These are phyloP conservation scores for Lachancea cidri DNA, from an alignment of 805 yeast species.

Conservation along the genomic window DNA sequence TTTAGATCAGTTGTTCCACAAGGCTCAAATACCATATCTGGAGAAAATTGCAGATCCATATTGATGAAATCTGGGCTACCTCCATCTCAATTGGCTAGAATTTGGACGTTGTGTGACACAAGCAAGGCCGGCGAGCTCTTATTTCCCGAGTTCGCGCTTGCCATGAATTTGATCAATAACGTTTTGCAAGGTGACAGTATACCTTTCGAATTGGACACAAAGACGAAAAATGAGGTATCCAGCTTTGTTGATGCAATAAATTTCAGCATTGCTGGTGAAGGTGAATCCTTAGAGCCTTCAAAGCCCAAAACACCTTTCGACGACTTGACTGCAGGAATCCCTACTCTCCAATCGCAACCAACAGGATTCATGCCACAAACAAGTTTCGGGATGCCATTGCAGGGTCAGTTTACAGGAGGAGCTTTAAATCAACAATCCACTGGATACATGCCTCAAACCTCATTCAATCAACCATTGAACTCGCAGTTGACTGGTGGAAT, in stretches of 20 bases:
- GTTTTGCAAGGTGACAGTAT: slow-evolving; percentile 73
- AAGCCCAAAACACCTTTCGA: slow-evolving; percentile 38
- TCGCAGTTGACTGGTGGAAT: slow-evolving; percentile 25
- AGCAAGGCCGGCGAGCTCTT: slow-evolving; percentile 77
- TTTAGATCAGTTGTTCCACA: slow-evolving; percentile 71
- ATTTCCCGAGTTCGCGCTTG: slow-evolving; percentile 92
- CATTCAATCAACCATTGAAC: slow-evolving; percentile 33
- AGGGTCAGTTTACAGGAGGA: slow-evolving; percentile 37
- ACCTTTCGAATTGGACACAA: slow-evolving; percentile 67
- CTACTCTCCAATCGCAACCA: slow-evolving; percentile 34
- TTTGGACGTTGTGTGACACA: slow-evolving; percentile 91
- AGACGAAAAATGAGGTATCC: slow-evolving; percentile 75
- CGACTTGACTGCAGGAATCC: slow-evolving; percentile 24
- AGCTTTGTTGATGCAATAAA: slow-evolving; percentile 87
- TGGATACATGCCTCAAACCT: slow-evolving; percentile 37
- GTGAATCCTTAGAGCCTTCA: slow-evolving; percentile 10
- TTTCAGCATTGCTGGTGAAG: slow-evolving; percentile 62
- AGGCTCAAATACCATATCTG: slow-evolving; percentile 47
- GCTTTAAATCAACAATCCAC: slow-evolving; percentile 35
- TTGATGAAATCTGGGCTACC: slow-evolving; percentile 73
- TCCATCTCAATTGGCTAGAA: slow-evolving; percentile 71
- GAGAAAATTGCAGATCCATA: slow-evolving; percentile 73
- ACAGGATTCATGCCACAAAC: slow-evolving; percentile 37
- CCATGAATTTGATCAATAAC: slow-evolving; percentile 79
- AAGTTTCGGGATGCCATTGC: slow-evolving; percentile 31